Base-by-base conservation (phyloP, 352 stramenopile genomes). In the Phytophthora nicotianae region DNA sequence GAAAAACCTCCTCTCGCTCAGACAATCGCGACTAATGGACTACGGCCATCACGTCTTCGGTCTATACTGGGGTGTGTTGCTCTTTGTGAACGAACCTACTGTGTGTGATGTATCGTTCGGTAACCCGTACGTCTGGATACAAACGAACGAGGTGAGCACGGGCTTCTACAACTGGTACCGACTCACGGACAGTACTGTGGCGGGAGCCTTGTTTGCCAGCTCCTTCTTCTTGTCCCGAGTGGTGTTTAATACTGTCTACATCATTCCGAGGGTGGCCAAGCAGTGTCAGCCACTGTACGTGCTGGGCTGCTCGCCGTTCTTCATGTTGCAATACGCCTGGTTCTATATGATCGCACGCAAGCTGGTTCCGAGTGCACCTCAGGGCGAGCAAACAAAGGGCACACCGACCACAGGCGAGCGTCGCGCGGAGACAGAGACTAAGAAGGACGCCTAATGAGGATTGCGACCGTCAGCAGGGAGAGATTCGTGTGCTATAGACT, bases 131-230 rank as follows among this genome's bases (percentile, higher is more conserved):
- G 81, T 91, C 51, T 92, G 81, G 81, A 90, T 92, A 65, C 83
- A 92, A 55, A 92, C 83, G 26, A 92, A 92, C 54, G 83, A 92
- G 61, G 70, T 92, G 53, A 91, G 81, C 64, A 92, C 83, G 52
- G 68, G 69, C 47, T 92, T 92, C 66, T 92, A 91, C 74, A 90
- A 90, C 56, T 92, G 83, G 83, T 90, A 81, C 52, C 76, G 83
- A 33, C 74, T 90, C 55, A 91, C 77, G 41, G 71, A 86, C 68
- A 90, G 48, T 67, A 70, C 49, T 3, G 29, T 82, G 20, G 83
- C 83, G 0, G 83, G 81, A 26, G 71, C 56, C 29, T 61, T 90
- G 20, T 92, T 92, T 54, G 75, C 60, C 29, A 50, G 53, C 40
- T 76, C 74, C 24, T 92, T 92, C 70, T 92, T 92, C 50, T 58